Evolutionary conservation across 2,329 filamentous ascomycete genomes (phyloP).

Genomic region (Talaromyces albobiverticillius): DNA sequence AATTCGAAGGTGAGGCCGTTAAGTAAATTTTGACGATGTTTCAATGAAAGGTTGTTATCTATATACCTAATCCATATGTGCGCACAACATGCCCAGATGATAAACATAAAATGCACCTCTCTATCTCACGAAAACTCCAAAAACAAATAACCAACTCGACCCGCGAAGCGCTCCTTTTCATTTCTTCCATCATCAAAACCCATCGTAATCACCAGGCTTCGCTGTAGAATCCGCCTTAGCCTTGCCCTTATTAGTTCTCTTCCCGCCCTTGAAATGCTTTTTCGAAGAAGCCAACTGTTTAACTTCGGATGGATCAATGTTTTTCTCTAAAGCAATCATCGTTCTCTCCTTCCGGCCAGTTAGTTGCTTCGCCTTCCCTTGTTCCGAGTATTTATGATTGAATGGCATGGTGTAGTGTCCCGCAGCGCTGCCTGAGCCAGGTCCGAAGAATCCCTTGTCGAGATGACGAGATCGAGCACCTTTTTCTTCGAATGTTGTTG

Average conservation of each 20-base stretch:
- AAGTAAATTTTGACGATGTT: too few relatives aligned
- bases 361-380: constrained; percentile 74
- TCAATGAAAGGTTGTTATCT: too few relatives aligned
- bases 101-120: neutral
- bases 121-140: neutral
- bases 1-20: too few relatives aligned
- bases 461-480: constrained; percentile 73
- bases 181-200: constrained; percentile 7
- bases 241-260: constrained; percentile 31
- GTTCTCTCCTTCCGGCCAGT: constrained; percentile 77
- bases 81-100: neutral
- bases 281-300: constrained; percentile 62
- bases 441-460: constrained; percentile 86
- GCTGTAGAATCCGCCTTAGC: constrained; percentile 20
- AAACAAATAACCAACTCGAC: neutral
- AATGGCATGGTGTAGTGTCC: constrained; percentile 77
- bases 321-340: constrained; percentile 79
- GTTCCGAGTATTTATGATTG: constrained; percentile 82
- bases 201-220: constrained; percentile 13
- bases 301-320: constrained; percentile 73
- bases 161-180: neutral
- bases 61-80: neutral
- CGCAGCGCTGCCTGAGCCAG: constrained; percentile 54
- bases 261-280: constrained; percentile 66
- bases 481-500: constrained; percentile 43